Evolutionary conservation across 1,284 basidiomycete species (phyloP).

Genomic region (Peniophora sp.): DNA sequence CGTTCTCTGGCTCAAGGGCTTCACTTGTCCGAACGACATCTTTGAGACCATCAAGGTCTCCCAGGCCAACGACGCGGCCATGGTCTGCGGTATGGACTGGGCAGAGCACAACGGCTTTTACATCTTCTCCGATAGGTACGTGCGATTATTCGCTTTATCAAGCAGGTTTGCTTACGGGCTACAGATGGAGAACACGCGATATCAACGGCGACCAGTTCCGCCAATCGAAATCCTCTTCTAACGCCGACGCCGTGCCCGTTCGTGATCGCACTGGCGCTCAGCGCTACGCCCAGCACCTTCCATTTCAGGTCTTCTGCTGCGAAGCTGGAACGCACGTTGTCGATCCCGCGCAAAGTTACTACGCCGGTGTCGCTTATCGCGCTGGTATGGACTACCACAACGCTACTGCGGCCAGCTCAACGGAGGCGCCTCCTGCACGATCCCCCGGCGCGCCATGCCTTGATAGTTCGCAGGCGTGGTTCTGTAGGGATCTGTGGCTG

Average conservation of each 20-base stretch:
- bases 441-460: constrained; percentile 79
- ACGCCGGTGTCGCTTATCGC: constrained; percentile 78
- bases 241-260: constrained; percentile 84
- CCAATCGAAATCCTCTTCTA: constrained; percentile 87
- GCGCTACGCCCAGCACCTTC: constrained; percentile 84
- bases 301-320: constrained; percentile 96
- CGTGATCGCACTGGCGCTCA: constrained; percentile 73
- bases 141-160: constrained; percentile 1
- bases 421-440: constrained; percentile 49
- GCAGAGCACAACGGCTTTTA: constrained; percentile 94
- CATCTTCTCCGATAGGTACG: constrained; percentile 89
- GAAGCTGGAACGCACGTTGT: constrained; percentile 93
- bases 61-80: constrained; percentile 82
- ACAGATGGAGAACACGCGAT: constrained; percentile 89
- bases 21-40: constrained; percentile 94
- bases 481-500: constrained; percentile 91
- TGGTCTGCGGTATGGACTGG: constrained; percentile 99
- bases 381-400: constrained; percentile 77
- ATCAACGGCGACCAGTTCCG: constrained; percentile 95
- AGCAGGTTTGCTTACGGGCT: not conserved
- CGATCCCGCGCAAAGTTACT: constrained; percentile 90
- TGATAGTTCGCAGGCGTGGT: constrained; percentile 92
- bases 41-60: constrained; percentile 89
- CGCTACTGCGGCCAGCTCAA: constrained; percentile 32
- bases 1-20: constrained; percentile 94